Evolutionary conservation across 1,139 yeast genomes (phyloP), one percentile per base, ranked within the genome.

Genomic region (Candida sp.): DNA sequence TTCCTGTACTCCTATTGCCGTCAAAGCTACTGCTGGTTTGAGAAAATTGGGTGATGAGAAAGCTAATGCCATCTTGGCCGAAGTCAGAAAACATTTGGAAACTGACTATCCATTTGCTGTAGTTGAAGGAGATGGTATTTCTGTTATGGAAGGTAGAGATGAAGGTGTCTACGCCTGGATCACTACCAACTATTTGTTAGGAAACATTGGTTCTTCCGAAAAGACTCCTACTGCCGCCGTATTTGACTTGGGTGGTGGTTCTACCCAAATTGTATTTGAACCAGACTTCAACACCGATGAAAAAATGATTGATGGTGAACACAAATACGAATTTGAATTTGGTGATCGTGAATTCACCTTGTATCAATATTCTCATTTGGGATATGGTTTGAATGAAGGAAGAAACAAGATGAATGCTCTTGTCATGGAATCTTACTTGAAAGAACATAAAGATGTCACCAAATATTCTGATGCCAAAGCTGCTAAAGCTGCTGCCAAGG

Each of bases 91-190:
- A 12, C 95, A 89, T 60, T 72, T 93, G 49, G 88, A 86, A 58
- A 66, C 70, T 1, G 83, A 87, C 51, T 93, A 81, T 63, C 98
- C 98, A 42, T 95, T 93, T 70, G 86, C 97, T 1, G 90, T 93
- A 36, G 96, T 90, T 39, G 78, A 75, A 7, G 89, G 84, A 40
- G 87, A 88, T 47, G 97, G 97, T 45, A 77, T 93, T 46, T 77
- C 91, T 8, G 86, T 93, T 56, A 91, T 93, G 97, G 93, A 87
- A 46, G 99, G 99, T 53, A 84, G 81, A 49, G 96, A 91, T 56
- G 99, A 93, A 70, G 99, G 99, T 62, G 97, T 93, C n/a, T 93
- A 82, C 58, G 99, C 99, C 1, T 93, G 99, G 99, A 86, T 93
- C 61, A 93, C 99, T 33, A 84, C 97, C 43, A 93, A 93, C 70